Percentiles rank a stretch among this genome's conserved stretches.
Evolutionary conservation across 441 rosid genomes (phyloP).

Genomic region (Hura crepitans): DNA sequence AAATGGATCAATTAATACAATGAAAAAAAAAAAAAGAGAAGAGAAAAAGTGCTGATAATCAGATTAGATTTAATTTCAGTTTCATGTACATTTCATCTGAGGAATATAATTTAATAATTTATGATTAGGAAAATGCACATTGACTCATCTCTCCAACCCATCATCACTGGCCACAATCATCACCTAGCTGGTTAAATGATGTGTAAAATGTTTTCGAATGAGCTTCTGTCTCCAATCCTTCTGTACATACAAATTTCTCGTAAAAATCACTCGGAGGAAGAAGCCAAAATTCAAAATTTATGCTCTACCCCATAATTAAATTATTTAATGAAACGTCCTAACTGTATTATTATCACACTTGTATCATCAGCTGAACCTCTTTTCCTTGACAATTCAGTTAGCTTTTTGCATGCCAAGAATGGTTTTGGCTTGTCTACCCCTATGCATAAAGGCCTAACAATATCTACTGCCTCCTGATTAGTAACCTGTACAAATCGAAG

Average conservation of each 20-base stretch:
- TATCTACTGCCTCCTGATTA: constrained; percentile 87
- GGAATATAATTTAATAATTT: no score
- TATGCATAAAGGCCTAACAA: constrained; percentile 46
- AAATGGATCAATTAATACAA: no score
- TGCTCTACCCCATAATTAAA: not conserved
- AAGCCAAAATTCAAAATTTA: not conserved
- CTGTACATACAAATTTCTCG: constrained; percentile 14
- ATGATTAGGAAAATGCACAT: not conserved
- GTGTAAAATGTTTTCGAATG: not conserved
- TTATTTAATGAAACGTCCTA: constrained; percentile 28
- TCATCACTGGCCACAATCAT: not conserved
- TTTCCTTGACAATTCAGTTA: constrained; percentile 56
- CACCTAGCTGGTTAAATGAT: not conserved
- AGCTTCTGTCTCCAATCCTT: not conserved
- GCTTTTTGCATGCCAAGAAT: constrained; percentile 63
- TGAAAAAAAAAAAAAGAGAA: no score
- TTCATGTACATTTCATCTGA: not conserved
- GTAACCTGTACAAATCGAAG: constrained; percentile 43
- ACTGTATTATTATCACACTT: constrained; percentile 66
- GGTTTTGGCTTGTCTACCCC: constrained; percentile 40
- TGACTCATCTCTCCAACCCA: not conserved
- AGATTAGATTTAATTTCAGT: not conserved
- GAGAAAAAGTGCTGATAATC: no score
- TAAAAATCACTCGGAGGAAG: constrained; percentile 17
- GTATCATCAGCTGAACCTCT: constrained; percentile 75